Evolutionary conservation across 1,284 basidiomycete genomes (phyloP).

Genomic region (Schizophyllum amplum): DNA sequence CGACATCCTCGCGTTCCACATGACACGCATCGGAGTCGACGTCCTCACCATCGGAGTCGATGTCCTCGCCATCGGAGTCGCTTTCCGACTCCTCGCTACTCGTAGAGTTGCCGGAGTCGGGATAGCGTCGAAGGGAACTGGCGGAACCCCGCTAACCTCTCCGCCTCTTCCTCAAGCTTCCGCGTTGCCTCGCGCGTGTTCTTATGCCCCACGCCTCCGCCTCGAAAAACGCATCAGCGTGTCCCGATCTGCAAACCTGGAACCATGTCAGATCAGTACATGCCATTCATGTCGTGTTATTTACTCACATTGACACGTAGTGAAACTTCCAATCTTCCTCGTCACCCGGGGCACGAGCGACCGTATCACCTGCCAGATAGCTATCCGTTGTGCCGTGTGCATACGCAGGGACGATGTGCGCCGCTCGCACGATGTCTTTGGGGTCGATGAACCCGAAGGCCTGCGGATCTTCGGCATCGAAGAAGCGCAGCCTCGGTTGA

Average conservation of each 20-base stretch:
- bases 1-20: neutral
- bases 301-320: neutral
- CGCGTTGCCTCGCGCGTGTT: conserved; percentile 1
- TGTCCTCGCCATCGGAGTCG: neutral
- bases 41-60: neutral
- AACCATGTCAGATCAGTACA: neutral
- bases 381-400: conserved; percentile 9
- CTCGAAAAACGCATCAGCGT: conserved; percentile 11
- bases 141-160: neutral
- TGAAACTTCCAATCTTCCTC: neutral
- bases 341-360: conserved; percentile 1
- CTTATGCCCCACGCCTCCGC: conserved; percentile 6
- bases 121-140: neutral
- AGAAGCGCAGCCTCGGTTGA: conserved; percentile 16
- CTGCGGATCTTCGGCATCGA: conserved; percentile 8
- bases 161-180: conserved; percentile 2
- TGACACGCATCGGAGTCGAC: neutral
- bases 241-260: conserved; percentile 11
- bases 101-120: neutral
- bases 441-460: conserved; percentile 27
- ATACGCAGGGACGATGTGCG: conserved; percentile 23
- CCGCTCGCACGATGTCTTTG: conserved; percentile 17
- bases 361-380: neutral
- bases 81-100: neutral
- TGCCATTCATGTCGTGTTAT: neutral